Base-by-base conservation (phyloP, 108 stramenopile species). In the Asterionellopsis glacialis region DNA sequence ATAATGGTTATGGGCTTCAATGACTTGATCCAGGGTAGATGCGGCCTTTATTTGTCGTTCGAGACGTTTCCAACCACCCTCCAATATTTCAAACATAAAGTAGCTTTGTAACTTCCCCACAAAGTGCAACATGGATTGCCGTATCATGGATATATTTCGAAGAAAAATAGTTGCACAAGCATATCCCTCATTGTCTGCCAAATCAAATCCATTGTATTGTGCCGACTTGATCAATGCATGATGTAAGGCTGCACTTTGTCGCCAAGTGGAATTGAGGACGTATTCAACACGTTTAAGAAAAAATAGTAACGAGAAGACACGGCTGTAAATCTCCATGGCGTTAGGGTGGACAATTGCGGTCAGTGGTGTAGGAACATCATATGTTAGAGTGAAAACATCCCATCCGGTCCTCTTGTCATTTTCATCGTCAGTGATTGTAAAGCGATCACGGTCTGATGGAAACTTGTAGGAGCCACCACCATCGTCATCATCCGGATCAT, bases 51-150 rank as follows among this genome's bases (percentile, higher is more conserved):
- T 61, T 11, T 69, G 75, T n/a, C 56, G 50, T 15, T 75, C 72
- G 11, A 99, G 75, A 54, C 56, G 62, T 19, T 85, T 75, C 97
- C 97, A 99, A 14, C 91, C 85, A 25, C 83, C 91, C 60, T 99
- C 98, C 43, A 99, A 66, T 18, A 99, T 97, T 72, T 98, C 97
- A 67, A 99, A 98, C 96, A 99, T 97, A 45, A 95, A 67, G 69
- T 97, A 99, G 56, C 78, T 94, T 77, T 92, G 91, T 41, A 99
- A 73, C 77, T 97, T 98, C 57, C 79, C 79, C n/a, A 90, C 75
- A 57, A 99, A 93, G 72, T 97, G 96, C 55, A 91, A 70, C 97
- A 99, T 98, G 40, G 93, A 80, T 28, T 95, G 94, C 2, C 97
- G 87, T 19, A 85, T 78, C 41, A 97, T 84, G 43, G 90, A 82